phyloP scores from a whole-genome alignment of 148 eudicot species.

The Polygonum aviculare region DNA sequence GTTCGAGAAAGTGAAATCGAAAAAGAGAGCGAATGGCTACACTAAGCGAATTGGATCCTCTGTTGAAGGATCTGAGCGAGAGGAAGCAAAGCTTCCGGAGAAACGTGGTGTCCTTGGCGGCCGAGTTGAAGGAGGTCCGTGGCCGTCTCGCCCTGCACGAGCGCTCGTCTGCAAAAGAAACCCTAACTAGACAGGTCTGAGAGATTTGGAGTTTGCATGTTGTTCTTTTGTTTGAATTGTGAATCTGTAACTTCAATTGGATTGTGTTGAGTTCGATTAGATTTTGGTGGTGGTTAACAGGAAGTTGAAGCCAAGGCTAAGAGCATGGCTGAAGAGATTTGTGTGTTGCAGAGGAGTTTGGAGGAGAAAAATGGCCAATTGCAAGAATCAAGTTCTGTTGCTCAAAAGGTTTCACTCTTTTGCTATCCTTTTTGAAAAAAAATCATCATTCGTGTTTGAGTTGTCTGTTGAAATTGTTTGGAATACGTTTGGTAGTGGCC shows the following conservation, averaged over 20 bases:
- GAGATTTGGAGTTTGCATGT: not conserved
- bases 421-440: too few species aligned
- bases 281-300: conserved; percentile 21
- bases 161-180: conserved; percentile 53
- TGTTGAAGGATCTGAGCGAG: conserved; percentile 83
- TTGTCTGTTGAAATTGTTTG: too few species aligned
- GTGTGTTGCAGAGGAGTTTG: conserved; percentile 54
- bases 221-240: not conserved
- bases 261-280: not conserved
- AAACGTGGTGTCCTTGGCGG: conserved; percentile 78
- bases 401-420: conserved; percentile 50
- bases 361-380: conserved; percentile 66
- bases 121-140: conserved; percentile 86
- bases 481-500: too few species aligned
- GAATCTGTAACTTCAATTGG: not conserved
- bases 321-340: conserved; percentile 63
- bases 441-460: too few species aligned
- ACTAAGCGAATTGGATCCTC: conserved; percentile 42
- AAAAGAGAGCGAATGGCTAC: not conserved
- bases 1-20: not conserved
- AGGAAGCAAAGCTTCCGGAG: conserved; percentile 64
- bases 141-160: conserved; percentile 59
- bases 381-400: conserved; percentile 47
- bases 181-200: conserved; percentile 64
- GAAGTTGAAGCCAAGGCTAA: conserved; percentile 78